phyloP scores from a whole-genome alignment of 2,329 filamentous ascomycete species.

The Aspergillus oerlinghausenensis region DNA sequence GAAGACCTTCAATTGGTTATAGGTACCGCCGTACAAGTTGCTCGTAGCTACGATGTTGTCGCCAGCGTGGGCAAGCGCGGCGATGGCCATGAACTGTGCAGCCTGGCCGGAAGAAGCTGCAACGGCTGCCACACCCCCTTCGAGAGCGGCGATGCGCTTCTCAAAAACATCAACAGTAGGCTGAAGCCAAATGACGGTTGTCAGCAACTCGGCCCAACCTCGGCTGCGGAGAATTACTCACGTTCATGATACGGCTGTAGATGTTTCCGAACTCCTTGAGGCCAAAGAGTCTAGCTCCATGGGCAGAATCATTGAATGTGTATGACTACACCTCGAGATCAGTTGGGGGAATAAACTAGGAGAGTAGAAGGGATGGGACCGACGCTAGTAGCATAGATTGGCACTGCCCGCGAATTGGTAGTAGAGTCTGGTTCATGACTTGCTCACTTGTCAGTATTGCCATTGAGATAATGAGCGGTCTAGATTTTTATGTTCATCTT shows the following conservation, averaged over 20 bases:
- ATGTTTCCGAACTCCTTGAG: conserved; percentile 98
- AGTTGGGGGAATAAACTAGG: neutral
- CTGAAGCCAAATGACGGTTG: conserved; percentile 36
- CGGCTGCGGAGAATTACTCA: conserved; percentile 38
- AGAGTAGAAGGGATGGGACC: conserved; percentile 10
- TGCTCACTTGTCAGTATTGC: conserved; percentile 6
- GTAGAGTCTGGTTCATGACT: conserved; percentile 75
- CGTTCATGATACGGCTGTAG: conserved; percentile 95
- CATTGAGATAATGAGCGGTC: neutral
- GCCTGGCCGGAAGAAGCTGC: conserved; percentile 82
- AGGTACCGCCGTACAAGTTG: conserved; percentile 91
- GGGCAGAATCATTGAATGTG: conserved; percentile 92
- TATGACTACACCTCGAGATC: conserved; percentile 58
- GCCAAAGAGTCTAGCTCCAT: conserved; percentile 89
- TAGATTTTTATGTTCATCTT: conserved; percentile 28
- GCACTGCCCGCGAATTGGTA: conserved; percentile 85
- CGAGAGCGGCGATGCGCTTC: conserved; percentile 90
- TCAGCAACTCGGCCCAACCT: neutral
- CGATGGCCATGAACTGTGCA: conserved; percentile 86
- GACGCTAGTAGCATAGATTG: conserved; percentile 90
- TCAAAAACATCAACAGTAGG: conserved; percentile 95
- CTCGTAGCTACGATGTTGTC: conserved; percentile 92
- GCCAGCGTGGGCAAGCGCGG: conserved; percentile 75
- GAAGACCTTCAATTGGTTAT: conserved; percentile 94
- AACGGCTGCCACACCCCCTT: conserved; percentile 83